Base-by-base conservation (phyloP, 257 asterid species). In the Solanum gandarillasii region DNA sequence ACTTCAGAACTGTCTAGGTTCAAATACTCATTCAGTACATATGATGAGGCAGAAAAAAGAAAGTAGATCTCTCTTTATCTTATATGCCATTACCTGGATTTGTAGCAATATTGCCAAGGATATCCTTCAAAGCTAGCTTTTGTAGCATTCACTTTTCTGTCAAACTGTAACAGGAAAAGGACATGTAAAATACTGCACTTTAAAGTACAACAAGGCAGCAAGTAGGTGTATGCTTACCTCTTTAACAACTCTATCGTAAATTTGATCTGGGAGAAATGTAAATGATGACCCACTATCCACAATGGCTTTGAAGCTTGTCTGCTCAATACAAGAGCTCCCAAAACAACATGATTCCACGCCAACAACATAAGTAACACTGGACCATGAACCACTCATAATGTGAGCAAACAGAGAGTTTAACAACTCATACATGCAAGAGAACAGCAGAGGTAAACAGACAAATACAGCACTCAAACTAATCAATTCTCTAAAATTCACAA, bases 271-370 rank as follows among this genome's bases (percentile, higher is more conserved):
- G 83, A 95, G 94, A 94, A 90, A 93, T 10, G 98, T 88, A 92
- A 95, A 95, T 8, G 98, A 95, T 78, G 98, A 79, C 86, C 98
- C 98, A 75, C 97, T 95, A 88, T 95, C 98, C 68, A 95, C 96
- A 78, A 94, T 92, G 87, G 93, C 93, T 71, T 93, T 89, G 89
- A 90, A 90, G 86, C 86, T 86, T 16, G 95, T 92, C 86, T 92
- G 86, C 87, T 91, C 91, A 86, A 92, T 91, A 91, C 98, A 94
- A 29, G 94, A 90, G 85, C 90, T 90, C 87, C 86, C 95, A 89
- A 95, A 87, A 92, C 98, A 95, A 88, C 92, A 93, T 6, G 91
- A 85, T 41, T 92, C 96, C 88, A 95, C 96, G 84, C 95, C 98
- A 79, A 95, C 88, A 83, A 94, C 78, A 91, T 95, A 95, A 55